A percentile compares a stretch with the other conserved stretches of the same genome.
phyloP scores from a whole-genome alignment of 2,329 filamentous ascomycete genomes.

The Talaromyces verruculosus region DNA sequence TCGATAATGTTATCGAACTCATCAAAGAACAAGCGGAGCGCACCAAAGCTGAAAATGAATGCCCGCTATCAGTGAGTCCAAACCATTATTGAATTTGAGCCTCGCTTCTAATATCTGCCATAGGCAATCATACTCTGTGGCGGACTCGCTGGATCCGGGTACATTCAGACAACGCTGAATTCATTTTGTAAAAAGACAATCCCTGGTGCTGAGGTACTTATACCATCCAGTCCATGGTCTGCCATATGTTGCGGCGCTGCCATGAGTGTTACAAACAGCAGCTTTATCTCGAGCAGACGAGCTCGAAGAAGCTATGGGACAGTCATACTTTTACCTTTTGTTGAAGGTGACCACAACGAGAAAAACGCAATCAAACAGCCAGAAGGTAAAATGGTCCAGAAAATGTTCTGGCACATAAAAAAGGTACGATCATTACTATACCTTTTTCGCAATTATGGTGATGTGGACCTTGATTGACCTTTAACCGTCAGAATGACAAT shows the following conservation, averaged over 20 bases:
- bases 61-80: not conserved
- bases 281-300: not conserved
- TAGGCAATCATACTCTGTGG: constrained; percentile 18
- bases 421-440: constrained; percentile 1
- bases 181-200: not conserved
- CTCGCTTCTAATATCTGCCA: not conserved
- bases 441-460: not conserved
- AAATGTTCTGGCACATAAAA: constrained; percentile 20
- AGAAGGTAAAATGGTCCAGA: constrained; percentile 9
- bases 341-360: not conserved
- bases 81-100: not conserved
- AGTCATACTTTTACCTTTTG: not conserved
- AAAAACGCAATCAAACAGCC: not conserved
- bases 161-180: constrained; percentile 1
- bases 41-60: not conserved
- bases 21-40: not conserved
- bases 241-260: constrained; percentile 18
- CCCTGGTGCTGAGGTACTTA: not conserved
- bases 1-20: not conserved
- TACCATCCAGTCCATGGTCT: constrained; percentile 15
- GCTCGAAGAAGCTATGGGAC: constrained; percentile 15
- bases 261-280: not conserved
- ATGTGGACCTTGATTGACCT: not conserved
- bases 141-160: constrained; percentile 8
- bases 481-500: not conserved